Evolutionary conservation across 140 eudicot species (phyloP).

Genomic region (Erigeron philadelphicus): DNA sequence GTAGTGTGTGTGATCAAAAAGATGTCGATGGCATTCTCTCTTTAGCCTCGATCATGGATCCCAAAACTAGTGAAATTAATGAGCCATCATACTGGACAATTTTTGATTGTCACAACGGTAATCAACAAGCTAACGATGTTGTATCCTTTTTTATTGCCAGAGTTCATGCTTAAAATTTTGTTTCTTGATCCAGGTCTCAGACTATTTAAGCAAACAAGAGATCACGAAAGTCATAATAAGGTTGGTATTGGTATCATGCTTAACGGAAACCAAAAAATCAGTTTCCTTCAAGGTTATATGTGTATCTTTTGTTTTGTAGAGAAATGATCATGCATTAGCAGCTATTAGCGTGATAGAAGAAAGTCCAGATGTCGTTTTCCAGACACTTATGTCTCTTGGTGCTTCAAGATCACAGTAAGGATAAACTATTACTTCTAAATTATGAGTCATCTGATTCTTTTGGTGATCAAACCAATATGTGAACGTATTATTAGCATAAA

Average conservation of each 20-base stretch:
- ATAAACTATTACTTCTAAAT: not conserved
- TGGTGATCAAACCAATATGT: no score
- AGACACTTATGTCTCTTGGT: conserved; percentile 70
- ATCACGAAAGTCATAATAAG: conserved; percentile 32
- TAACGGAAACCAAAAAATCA: not conserved
- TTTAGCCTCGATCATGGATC: conserved; percentile 49
- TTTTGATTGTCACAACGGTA: conserved; percentile 68
- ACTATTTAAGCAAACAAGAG: conserved; percentile 49
- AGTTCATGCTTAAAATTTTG: conserved; percentile 15
- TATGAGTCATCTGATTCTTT: no score
- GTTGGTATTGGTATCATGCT: conserved; percentile 33
- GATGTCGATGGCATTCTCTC: conserved; percentile 40
- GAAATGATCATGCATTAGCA: conserved; percentile 56
- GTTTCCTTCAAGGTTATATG: not conserved
- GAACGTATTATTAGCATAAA: no score
- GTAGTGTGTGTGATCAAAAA: conserved; percentile 20
- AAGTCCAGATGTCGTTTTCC: conserved; percentile 66
- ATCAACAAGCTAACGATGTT: conserved; percentile 6
- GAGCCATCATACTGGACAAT: conserved; percentile 74
- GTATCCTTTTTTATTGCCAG: conserved; percentile 5
- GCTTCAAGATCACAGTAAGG: conserved; percentile 81
- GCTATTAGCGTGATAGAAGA: conserved; percentile 62
- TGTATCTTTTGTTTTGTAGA: conserved; percentile 25
- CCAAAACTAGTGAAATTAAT: conserved; percentile 41
- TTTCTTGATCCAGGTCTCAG: conserved; percentile 43